These are phyloP conservation scores for Neurospora sp. DNA, from an alignment of 495 filamentous ascomycete genomes.

Conservation along the genomic window DNA sequence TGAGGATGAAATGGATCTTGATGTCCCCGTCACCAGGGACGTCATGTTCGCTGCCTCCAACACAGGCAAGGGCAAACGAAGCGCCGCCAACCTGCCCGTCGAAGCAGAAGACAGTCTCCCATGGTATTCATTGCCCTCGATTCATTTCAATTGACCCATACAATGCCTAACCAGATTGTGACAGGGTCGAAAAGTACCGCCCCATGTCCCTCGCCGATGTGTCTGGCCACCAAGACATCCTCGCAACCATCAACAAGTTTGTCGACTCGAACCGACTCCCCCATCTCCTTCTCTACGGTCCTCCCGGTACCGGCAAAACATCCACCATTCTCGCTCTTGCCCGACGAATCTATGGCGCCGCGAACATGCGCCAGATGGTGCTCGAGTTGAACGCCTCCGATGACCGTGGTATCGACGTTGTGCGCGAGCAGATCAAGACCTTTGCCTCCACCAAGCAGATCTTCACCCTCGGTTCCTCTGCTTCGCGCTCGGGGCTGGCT, in stretches of 20 bases:
- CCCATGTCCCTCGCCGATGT: slow-evolving; percentile 84
- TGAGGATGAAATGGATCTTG: slow-evolving; percentile 82
- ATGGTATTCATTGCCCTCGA: slow-evolving; percentile 49
- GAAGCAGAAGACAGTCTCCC: slow-evolving; percentile 90
- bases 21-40: slow-evolving; percentile 52
- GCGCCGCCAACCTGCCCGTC: slow-evolving; percentile 83
- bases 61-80: slow-evolving; percentile 77
- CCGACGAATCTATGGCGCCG: slow-evolving; percentile 79
- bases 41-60: slow-evolving; percentile 52
- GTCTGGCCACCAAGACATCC: slow-evolving; percentile 94
- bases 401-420: slow-evolving; percentile 95
- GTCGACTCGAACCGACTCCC: slow-evolving; percentile 86
- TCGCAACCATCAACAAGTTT: slow-evolving; percentile 94
- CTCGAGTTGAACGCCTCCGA: slow-evolving; percentile 95
- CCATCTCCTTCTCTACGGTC: slow-evolving; percentile 95
- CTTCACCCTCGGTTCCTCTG: slow-evolving; percentile 32
- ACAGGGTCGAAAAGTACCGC: slow-evolving; percentile 97
- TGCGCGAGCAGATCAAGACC: slow-evolving; percentile 98
- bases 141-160: background rate
- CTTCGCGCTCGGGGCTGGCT: slow-evolving; percentile 41
- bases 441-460: slow-evolving; percentile 73
- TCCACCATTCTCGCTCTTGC: slow-evolving; percentile 89
- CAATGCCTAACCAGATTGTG: background rate
- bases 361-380: slow-evolving; percentile 96
- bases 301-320: slow-evolving; percentile 95